Base-by-base conservation (phyloP, 805 yeast genomes). In the Metschnikowia santaceciliae region DNA sequence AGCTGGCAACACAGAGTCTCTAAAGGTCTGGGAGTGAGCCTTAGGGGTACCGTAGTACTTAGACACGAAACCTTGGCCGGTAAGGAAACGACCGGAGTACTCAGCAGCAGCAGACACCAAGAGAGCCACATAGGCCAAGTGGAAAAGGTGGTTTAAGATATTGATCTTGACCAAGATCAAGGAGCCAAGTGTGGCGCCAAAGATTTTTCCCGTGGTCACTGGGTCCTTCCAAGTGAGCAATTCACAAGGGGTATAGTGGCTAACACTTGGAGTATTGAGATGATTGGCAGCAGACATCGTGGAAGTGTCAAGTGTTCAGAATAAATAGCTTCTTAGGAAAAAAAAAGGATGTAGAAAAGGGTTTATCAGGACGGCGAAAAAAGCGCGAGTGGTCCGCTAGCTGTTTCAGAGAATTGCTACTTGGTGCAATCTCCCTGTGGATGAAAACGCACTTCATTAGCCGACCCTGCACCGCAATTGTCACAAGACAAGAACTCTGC, bases 61-160 rank as follows among this genome's bases (percentile, higher is more conserved):
- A 54, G 90, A 79, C 54, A 92, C 84, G 55, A 91, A 77, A 17
- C 97, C 97, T 63, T 77, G 75, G 57, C 96, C 96, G 46, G 88
- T 78, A 58, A 86, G 70, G 40, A 82, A 61, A 64, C 86, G 86
- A 54, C 96, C 86, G 51, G 77, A 75, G 64, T 84, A 87, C 74
- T 91, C 97, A 50, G 84, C 87, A 50, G 80, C 75, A 47, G 90
- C 94, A 46, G 92, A 78, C 30, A 79, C 72, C 60, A 72, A 64
- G 55, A 90, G 76, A 26, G 78, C 82, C 54, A 83, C 69, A 66
- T 82, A 82, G 49, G 82, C 70, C 42, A 85, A 54, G 66, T 79
- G 82, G 76, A 84, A 79, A 61, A 84, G 70, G 48, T 84, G 70
- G 55, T 82, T 80, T 60, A 84, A 60, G 58, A 87, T 64, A 66